Evolutionary conservation across 768 basidiomycete genomes (phyloP), one percentile per base, ranked within the genome.

Genomic region (Kwoniella heveanensis): DNA sequence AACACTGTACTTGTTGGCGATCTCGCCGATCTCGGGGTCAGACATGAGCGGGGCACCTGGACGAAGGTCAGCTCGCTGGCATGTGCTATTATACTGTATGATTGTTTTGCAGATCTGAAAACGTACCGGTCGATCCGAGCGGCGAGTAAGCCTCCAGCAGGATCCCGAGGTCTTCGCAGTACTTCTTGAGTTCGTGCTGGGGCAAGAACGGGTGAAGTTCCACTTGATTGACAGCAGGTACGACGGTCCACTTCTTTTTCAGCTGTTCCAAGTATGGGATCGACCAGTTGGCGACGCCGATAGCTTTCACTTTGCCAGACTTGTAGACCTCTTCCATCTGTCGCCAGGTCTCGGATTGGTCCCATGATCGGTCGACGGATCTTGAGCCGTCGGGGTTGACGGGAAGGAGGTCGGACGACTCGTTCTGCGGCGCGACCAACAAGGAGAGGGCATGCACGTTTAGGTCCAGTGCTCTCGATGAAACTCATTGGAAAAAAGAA

Each of bases 201-300:
- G 62, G 65, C 54, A 72, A 47, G 21, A 51, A 46, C 15, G 91
- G 91, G 83, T 93, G 92, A 27, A 87, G 86, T 79, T 92, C 90
- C 67, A 92, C 81, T 81, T 94, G 91, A 81, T 93, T 91, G 26
- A 82, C 87, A 22, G 82, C 87, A 26, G 92, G 91, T 58, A 86
- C 84, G 54, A 89, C 87, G 9, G 86, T 87, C n/a, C 90, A 90
- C 1, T 86, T 88, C 17, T 84, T 79, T 66, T 87, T 87, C 73
- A 93, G 84, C 17, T 83, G 88, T 76, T 89, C 80, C 47, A 72
- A 51, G 32, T 62, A 25, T 25, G 56, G 53, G 29, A 62, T 51
- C 12, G 59, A 57, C 46, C 69, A 72, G 58, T 72, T 72, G 46
- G 64, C 92, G 6, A 72, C 70, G 5, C 70, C 70, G 48, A 72